phyloP scores from a whole-genome alignment of 208 protist species.

The Crithidia expoeki region DNA sequence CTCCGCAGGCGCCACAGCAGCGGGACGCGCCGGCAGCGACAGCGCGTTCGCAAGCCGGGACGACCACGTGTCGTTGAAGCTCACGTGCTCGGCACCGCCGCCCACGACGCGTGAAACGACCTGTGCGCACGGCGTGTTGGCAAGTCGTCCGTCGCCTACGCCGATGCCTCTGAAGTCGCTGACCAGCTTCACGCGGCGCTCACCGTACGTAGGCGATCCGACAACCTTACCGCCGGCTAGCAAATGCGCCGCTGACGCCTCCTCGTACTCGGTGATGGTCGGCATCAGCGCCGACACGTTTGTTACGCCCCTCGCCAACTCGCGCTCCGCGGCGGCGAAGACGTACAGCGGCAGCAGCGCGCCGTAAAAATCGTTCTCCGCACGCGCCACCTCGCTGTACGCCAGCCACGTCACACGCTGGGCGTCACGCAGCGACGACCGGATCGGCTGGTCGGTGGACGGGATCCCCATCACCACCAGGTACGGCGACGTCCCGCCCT shows the following conservation, averaged over 20 bases:
- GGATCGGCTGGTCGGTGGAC: constrained; percentile 1
- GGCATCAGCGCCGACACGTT: too few relatives aligned
- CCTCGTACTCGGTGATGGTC: too few relatives aligned
- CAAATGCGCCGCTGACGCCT: too few relatives aligned
- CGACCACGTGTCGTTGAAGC: too few relatives aligned
- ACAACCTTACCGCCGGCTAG: too few relatives aligned
- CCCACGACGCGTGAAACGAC: neutral
- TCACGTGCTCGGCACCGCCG: neutral
- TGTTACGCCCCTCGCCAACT: neutral
- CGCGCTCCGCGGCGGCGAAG: too few relatives aligned
- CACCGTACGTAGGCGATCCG: neutral
- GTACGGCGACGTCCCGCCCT: constrained; percentile 10
- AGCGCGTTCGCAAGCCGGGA: neutral
- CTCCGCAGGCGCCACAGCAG: constrained; percentile 14
- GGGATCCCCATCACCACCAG: constrained; percentile 11
- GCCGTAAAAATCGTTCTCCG: constrained; percentile 6
- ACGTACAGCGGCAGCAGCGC: constrained; percentile 8
- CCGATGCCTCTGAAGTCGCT: neutral
- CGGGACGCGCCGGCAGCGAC: constrained; percentile 2
- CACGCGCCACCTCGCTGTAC: neutral
- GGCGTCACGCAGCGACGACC: neutral
- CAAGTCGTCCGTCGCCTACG: neutral
- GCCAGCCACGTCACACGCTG: constrained; percentile 11
- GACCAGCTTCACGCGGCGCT: constrained; percentile 5
- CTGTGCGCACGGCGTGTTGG: constrained; percentile 1